A percentile compares a stretch with the other conserved stretches of the same genome.
Conservation (phyloP, 1,139 yeast species). For the Meyerozyma guilliermondii region DNA sequence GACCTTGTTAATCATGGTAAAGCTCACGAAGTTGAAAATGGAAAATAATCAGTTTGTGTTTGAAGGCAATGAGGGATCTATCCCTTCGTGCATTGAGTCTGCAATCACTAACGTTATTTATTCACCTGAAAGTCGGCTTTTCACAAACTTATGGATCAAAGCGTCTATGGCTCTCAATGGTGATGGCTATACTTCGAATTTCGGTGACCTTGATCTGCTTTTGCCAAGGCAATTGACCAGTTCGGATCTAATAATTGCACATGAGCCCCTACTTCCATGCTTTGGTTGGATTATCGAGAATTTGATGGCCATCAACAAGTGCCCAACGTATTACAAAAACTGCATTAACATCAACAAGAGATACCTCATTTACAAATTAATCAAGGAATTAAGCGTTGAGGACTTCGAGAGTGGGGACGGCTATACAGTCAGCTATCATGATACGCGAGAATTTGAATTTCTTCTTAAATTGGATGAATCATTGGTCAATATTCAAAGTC, state of each 20-base stretch:
- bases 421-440: conserved; percentile 22
- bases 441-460: conserved; percentile 43
- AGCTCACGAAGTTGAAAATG: conserved; percentile 69
- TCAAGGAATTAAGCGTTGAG: conserved; percentile 39
- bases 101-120: conserved; percentile 73
- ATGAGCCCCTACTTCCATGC: conserved; percentile 61
- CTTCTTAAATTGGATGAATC: conserved; percentile 39
- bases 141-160: conserved; percentile 59
- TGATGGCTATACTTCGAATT: conserved; percentile 15
- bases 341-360: conserved; percentile 40
- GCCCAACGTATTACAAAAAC: conserved; percentile 28
- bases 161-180: conserved; percentile 35
- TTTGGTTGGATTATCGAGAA: conserved; percentile 62
- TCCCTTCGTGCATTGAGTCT: conserved; percentile 84
- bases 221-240: conserved; percentile 27
- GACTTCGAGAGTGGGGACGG: conserved; percentile 18
- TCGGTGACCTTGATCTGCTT: conserved; percentile 30
- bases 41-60: conserved; percentile 53
- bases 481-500: conserved; percentile 22
- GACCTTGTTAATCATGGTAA: conserved; percentile 61
- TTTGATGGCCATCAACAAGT: conserved; percentile 31
- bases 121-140: conserved; percentile 75
- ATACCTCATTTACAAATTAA: conserved; percentile 36
- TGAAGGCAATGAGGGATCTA: conserved; percentile 38
- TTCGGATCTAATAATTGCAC: conserved; percentile 24